These are phyloP conservation scores for Colletotrichum cereale DNA, from an alignment of 2,329 filamentous ascomycete species.

Conservation along the genomic window DNA sequence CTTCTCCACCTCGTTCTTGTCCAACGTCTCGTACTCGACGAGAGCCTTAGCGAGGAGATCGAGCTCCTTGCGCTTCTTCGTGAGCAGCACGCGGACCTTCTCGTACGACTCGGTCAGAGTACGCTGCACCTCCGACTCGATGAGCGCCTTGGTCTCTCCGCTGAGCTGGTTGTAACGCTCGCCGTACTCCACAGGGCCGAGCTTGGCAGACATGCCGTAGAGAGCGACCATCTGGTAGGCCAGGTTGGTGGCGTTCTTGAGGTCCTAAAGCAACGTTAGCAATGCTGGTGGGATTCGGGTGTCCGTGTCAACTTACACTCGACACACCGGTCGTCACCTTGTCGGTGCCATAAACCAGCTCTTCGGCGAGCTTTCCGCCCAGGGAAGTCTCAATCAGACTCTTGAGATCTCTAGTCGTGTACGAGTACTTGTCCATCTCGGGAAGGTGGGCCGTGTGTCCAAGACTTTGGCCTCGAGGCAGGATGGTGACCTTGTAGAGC, in stretches of 20 bases:
- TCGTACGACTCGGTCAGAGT: constrained; percentile 85
- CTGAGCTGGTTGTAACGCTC: constrained; percentile 86
- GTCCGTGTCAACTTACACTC: constrained; percentile 65
- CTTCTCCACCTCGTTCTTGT: constrained; percentile 89
- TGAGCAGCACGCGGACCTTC: constrained; percentile 79
- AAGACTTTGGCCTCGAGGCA: constrained; percentile 87
- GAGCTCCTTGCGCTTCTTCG: constrained; percentile 82
- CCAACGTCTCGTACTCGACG: constrained; percentile 93
- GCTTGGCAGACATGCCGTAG: constrained; percentile 87
- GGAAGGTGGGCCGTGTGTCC: constrained; percentile 91
- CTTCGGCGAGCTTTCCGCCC: constrained; percentile 90
- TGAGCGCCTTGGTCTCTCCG: constrained; percentile 85
- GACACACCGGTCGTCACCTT: constrained; percentile 92
- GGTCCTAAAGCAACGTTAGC: constrained; percentile 71
- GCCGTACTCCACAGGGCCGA: constrained; percentile 91
- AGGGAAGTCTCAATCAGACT: constrained; percentile 84
- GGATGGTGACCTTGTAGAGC: constrained; percentile 97
- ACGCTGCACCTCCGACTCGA: constrained; percentile 89
- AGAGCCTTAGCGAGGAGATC: constrained; percentile 90
- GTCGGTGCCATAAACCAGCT: constrained; percentile 91
- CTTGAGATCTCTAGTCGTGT: constrained; percentile 86
- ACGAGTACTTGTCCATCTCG: constrained; percentile 92
- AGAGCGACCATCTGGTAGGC: constrained; percentile 90
- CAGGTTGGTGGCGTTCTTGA: constrained; percentile 82
- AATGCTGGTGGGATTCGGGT: not conserved